A percentile compares a stretch with the other conserved stretches of the same genome.
Conservation (phyloP, 2,329 filamentous ascomycete species). For the Talaromyces sp. region DNA sequence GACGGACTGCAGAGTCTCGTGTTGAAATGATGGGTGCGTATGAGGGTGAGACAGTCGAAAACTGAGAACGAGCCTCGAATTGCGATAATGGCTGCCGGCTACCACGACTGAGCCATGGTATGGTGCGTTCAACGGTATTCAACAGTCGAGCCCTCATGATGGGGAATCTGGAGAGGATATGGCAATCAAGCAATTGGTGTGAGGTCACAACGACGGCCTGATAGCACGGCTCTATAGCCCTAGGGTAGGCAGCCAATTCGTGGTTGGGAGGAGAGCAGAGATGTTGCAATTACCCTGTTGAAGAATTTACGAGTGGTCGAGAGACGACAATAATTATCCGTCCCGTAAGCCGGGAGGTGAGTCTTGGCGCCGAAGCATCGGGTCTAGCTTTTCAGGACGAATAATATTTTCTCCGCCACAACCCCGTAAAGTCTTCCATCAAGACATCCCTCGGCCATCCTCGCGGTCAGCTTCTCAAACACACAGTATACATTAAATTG, state of each 20-base stretch:
- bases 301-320: conserved; percentile 6
- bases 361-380: conserved; percentile 19
- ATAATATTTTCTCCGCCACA: conserved; percentile 22
- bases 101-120: conserved; percentile 33
- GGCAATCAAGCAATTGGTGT: not conserved
- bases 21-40: not conserved
- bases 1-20: conserved; percentile 6
- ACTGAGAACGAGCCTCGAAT: conserved; percentile 17
- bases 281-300: not conserved
- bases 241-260: not conserved
- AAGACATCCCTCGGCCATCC: conserved; percentile 4
- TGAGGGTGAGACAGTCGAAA: conserved; percentile 11
- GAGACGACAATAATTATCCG: not conserved
- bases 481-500: conserved; percentile 15
- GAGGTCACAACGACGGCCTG: not conserved
- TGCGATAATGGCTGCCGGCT: conserved; percentile 24
- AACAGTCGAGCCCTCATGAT: conserved; percentile 34
- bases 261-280: not conserved
- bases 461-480: conserved; percentile 26
- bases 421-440: conserved; percentile 9
- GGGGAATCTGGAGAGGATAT: conserved; percentile 3
- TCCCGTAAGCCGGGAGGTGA: not conserved
- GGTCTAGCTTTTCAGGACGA: conserved; percentile 22
- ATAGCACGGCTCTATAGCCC: not conserved
- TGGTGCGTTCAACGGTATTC: conserved; percentile 29